These are phyloP conservation scores for Hericium coralloides DNA, from an alignment of 768 basidiomycete species.

Conservation along the genomic window DNA sequence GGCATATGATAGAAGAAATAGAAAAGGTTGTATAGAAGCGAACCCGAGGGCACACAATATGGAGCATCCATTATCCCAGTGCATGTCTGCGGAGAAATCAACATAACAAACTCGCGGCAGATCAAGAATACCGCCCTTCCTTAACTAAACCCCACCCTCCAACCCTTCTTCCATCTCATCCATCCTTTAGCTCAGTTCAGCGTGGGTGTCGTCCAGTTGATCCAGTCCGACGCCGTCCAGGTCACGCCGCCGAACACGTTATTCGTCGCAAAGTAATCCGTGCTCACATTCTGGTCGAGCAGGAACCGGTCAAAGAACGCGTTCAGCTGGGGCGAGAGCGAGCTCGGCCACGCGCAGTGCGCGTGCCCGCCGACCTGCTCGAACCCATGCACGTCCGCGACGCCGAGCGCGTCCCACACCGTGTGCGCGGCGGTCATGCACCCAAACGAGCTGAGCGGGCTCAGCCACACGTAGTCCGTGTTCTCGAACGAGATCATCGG, in stretches of 20 bases:
- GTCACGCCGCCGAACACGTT: constrained; percentile 29
- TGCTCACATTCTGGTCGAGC: constrained; percentile 37
- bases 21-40: too few species aligned
- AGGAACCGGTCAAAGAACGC: constrained; percentile 53
- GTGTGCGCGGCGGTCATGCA: constrained; percentile 42
- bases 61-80: too few species aligned
- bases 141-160: too few species aligned
- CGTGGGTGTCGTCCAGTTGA: constrained; percentile 42
- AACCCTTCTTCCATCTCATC: too few species aligned
- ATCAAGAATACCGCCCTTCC: too few species aligned
- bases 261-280: constrained; percentile 37
- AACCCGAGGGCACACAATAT: too few species aligned
- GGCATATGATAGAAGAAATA: too few species aligned
- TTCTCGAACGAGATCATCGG: constrained; percentile 46
- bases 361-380: constrained; percentile 44
- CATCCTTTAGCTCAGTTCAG: constrained; percentile 20
- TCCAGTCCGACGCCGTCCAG: constrained; percentile 33
- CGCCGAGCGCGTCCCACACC: constrained; percentile 42
- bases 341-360: constrained; percentile 47
- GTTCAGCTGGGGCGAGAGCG: constrained; percentile 34
- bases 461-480: constrained; percentile 47
- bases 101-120: too few species aligned
- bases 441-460: constrained; percentile 40
- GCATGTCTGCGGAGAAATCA: too few species aligned
- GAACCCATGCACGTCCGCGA: constrained; percentile 39